Evolutionary conservation across 768 basidiomycete species (phyloP), one percentile per base, ranked within the genome.

Genomic region (Chalciporus sphaerocephalus): DNA sequence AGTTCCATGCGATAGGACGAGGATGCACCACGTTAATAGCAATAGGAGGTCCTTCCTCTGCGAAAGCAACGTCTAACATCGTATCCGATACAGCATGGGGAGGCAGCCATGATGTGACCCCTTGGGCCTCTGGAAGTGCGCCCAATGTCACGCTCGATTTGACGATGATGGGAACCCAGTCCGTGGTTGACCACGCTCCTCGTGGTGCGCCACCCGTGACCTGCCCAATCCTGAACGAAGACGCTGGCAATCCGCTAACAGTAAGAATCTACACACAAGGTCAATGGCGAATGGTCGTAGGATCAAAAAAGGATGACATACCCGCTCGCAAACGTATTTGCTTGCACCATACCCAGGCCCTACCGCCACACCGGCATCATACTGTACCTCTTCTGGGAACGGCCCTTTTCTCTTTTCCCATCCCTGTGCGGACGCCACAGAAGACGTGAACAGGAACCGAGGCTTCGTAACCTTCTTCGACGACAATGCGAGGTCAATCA

Each of bases 391-490:
- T 42, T 74, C 69, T 11, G 67, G 65, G 42, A 68, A 58, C n/a
- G 38, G 39, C 12, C 58, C 54, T 13, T 33, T 41, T 10, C 18
- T 32, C 32, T 27, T 22, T 5, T 57, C 41, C 55, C 55, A 58
- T 1, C 39, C 48, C 21, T 59, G 54, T 0, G 60, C 60, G 13
- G 60, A 66, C 15, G 62, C 47, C 1, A 73, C 54, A 2, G 72
- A 73, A 6, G 65, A 68, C 9, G 68, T 70, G 49, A 75, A 78
- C 30, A 75, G 39, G 43, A 75, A 56, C 13, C 63, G 63, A 1
- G 71, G 54, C 16, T 64, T 65, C 34, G 33, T 21, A 2, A 51
- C 27, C 28, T 45, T 50, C 6, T 38, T 52, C 25, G 68, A 69
- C 5, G 55, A 55, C 0, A 68, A 62, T 5, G 68, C 65, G 45